Evolutionary conservation across 176 grass and related monocot species (phyloP).

Genomic region (Ananas comosus): DNA sequence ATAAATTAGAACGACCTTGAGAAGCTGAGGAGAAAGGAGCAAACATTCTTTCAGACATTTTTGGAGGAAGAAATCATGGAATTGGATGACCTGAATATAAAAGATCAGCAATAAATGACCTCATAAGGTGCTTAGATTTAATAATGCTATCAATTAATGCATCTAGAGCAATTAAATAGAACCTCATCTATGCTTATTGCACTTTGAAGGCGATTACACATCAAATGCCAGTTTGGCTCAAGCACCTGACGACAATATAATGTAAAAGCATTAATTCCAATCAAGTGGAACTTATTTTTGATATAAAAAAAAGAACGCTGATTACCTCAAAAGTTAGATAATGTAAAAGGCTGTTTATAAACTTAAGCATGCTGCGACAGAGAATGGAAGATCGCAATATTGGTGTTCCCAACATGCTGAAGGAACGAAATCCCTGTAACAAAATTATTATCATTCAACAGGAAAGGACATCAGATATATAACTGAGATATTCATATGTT

Average conservation of each 20-base stretch:
- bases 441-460: neutral
- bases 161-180: neutral
- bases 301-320: slow-evolving; percentile 16
- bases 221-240: slow-evolving; percentile 97
- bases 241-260: slow-evolving; percentile 54
- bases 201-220: slow-evolving; percentile 69
- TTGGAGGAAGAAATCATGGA: slow-evolving; percentile 89
- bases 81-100: slow-evolving; percentile 72
- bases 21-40: slow-evolving; percentile 79
- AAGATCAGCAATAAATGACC: neutral
- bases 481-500: neutral
- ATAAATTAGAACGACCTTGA: slow-evolving; percentile 42
- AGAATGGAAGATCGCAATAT: slow-evolving; percentile 86
- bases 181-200: slow-evolving; percentile 99
- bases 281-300: slow-evolving; percentile 15
- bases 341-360: slow-evolving; percentile 95
- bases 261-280: slow-evolving; percentile 5
- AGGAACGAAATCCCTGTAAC: slow-evolving; percentile 53
- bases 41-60: slow-evolving; percentile 99
- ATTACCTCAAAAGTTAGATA: slow-evolving; percentile 97
- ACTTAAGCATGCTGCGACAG: slow-evolving; percentile 93
- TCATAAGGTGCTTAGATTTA: neutral
- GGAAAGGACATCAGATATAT: neutral
- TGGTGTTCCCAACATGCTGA: slow-evolving; percentile 71
- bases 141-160: neutral